Conservation (phyloP, 305 asterid genomes). For the Fraxinus albicans region DNA sequence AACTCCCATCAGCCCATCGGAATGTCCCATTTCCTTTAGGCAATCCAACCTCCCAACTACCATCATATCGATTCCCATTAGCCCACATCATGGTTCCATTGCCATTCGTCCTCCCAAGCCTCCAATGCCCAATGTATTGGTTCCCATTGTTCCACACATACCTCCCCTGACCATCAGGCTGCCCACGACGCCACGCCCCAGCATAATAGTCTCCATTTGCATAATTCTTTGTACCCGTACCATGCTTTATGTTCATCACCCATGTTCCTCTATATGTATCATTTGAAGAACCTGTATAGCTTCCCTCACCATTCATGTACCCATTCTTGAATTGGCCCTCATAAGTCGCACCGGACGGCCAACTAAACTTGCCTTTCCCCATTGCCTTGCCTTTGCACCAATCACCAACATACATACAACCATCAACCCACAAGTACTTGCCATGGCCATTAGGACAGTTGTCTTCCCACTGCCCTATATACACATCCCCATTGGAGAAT, state of each 20-base stretch:
- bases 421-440: slow-evolving; percentile 79
- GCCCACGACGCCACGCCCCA: slow-evolving; percentile 70
- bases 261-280: slow-evolving; percentile 73
- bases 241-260: slow-evolving; percentile 67
- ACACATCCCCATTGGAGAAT: slow-evolving; percentile 67
- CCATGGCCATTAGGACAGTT: slow-evolving; percentile 73
- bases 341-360: slow-evolving; percentile 94
- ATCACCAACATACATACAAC: slow-evolving; percentile 86
- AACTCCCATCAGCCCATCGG: slow-evolving; percentile 83
- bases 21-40: slow-evolving; percentile 85
- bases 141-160: slow-evolving; percentile 78
- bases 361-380: slow-evolving; percentile 81
- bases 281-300: slow-evolving; percentile 60
- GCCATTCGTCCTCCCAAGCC: slow-evolving; percentile 71
- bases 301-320: slow-evolving; percentile 86
- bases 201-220: slow-evolving; percentile 75
- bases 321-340: slow-evolving; percentile 87
- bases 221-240: slow-evolving; percentile 57
- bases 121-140: slow-evolving; percentile 82
- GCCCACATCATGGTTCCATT: slow-evolving; percentile 75
- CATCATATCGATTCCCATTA: slow-evolving; percentile 73
- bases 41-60: slow-evolving; percentile 74
- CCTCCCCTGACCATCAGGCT: slow-evolving; percentile 74
- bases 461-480: slow-evolving; percentile 78
- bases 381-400: slow-evolving; percentile 63